Percentiles rank a stretch among this genome's conserved stretches.
These are phyloP conservation scores for Rhizomucor pusillus DNA, from an alignment of 371 early-diverging fungal species.

Conservation along the genomic window DNA sequence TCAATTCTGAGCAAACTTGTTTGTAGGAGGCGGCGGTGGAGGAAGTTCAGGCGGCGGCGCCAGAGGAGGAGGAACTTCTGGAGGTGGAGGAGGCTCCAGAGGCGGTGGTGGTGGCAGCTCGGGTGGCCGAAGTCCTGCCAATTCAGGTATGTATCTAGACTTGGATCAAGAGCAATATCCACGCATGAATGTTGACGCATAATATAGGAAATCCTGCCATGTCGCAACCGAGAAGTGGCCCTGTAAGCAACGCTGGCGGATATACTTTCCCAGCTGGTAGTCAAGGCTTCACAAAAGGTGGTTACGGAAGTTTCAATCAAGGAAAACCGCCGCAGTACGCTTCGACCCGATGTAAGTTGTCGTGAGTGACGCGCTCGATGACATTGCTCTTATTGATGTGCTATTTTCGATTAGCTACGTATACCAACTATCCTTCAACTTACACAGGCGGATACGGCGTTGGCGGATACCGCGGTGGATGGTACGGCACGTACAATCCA, in stretches of 20 bases:
- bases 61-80: constrained; percentile 9
- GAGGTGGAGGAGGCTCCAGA: constrained; percentile 15
- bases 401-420: constrained; percentile 18
- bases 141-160: constrained; percentile 8
- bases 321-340: constrained; percentile 18
- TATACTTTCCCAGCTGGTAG: constrained; percentile 21
- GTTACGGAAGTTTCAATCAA: constrained; percentile 27
- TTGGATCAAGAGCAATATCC: constrained; percentile 13
- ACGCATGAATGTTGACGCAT: not conserved
- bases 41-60: constrained; percentile 15
- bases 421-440: constrained; percentile 33
- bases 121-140: constrained; percentile 8
- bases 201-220: constrained; percentile 5
- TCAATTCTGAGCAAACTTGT: too few relatives aligned
- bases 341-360: constrained; percentile 31
- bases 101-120: constrained; percentile 16
- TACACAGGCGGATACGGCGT: constrained; percentile 37
- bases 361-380: too few relatives aligned
- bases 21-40: too few relatives aligned
- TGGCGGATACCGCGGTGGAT: constrained; percentile 26
- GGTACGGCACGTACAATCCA: constrained; percentile 39
- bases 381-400: not conserved
- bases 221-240: constrained; percentile 15
- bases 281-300: constrained; percentile 28
- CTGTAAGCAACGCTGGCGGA: constrained; percentile 15